phyloP scores from a whole-genome alignment of 768 basidiomycete species.

The Termitomyces sp. region DNA sequence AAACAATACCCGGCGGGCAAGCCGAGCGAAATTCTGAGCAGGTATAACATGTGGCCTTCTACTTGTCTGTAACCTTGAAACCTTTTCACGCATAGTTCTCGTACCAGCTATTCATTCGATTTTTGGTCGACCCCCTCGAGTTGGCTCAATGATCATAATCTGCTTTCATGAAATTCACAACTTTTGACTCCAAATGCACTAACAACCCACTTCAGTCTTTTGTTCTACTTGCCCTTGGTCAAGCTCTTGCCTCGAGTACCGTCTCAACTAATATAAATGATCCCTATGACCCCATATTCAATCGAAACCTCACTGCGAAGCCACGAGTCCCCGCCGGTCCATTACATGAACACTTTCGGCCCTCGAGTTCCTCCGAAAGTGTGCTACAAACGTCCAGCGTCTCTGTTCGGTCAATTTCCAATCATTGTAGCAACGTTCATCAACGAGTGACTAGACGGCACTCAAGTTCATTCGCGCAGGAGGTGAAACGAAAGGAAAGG shows the following conservation, averaged over 20 bases:
- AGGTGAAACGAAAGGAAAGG: constrained; percentile 28
- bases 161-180: not conserved
- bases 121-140: not conserved
- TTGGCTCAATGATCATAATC: not conserved
- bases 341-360: not conserved
- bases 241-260: not conserved
- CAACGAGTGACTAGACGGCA: constrained; percentile 20
- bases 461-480: constrained; percentile 27
- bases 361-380: constrained; percentile 8
- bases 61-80: not conserved
- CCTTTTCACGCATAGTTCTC: no score
- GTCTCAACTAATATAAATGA: not conserved
- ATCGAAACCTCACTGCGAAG: not conserved
- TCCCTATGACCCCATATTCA: not conserved
- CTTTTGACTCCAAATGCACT: constrained; percentile 2
- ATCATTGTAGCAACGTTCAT: not conserved
- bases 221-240: constrained; percentile 30
- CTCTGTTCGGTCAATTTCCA: not conserved
- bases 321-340: not conserved
- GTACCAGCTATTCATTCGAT: not conserved
- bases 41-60: not conserved
- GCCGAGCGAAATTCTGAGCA: not conserved
- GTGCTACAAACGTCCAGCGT: not conserved
- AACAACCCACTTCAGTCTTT: constrained; percentile 35
- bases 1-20: not conserved